Base-by-base conservation (phyloP, 805 yeast species). In the Ogataea sp. region DNA sequence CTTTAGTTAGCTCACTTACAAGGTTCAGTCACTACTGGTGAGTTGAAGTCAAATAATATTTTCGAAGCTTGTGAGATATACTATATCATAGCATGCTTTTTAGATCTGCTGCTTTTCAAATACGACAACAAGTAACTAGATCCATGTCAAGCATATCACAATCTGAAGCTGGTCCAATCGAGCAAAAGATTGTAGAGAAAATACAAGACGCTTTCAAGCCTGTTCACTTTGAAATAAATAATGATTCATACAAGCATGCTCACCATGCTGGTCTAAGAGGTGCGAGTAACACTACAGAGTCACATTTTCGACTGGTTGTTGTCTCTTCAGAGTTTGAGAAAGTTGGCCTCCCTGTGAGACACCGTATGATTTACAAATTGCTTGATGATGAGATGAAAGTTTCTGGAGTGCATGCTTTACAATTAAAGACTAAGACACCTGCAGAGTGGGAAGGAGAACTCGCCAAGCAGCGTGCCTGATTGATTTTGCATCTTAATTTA, bases 201-300 rank as follows among this genome's bases (percentile, higher is more conserved):
- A 50, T 80, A 23, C 46, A 56, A 17, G 44, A 50, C 6, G 58
- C 54, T 27, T 68, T 69, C 36, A 51, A 62, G 46, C 94, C 76
- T 18, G 52, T 54, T 8, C 58, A 46, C 47, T 67, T 74, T 47
- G 70, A 64, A 25, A 70, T 90, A 6, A 66, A 65, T 42, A 90
- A 90, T 56, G 97, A 90, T 59, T 85, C 96, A 6, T 78, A 77
- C 59, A 83, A 83, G 55, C 97, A 90, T 59, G 76, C 88, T 2
- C 89, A 85, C 47, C 97, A 90, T 58, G 80, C 78, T 42, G 88
- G 94, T 2, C 71, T 86, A 65, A 71, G 78, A 39, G 87, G 81
- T 4, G 86, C 89, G 8, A 48, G 70, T 2, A 87, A 87, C 58
- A 68, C 65, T 14, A 69, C 72, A 2, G 97, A 90, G 59, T 81